A percentile compares a stretch with the other conserved stretches of the same genome.
These are phyloP conservation scores for Nemophila menziesii DNA, from an alignment of 257 asterid genomes.

Conservation along the genomic window DNA sequence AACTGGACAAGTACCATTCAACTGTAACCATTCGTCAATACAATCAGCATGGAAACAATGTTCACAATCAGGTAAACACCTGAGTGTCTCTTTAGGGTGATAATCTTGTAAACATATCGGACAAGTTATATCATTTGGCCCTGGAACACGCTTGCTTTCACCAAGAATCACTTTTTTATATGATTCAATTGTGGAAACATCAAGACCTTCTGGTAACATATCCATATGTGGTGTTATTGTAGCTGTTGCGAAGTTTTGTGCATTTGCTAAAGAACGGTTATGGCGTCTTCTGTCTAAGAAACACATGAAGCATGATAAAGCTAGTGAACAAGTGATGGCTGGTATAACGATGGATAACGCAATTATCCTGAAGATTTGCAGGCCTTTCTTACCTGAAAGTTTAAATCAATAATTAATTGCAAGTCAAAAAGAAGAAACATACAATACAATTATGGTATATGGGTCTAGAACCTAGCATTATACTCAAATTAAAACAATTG, in stretches of 20 bases:
- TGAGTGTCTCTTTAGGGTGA: slow-evolving; percentile 41
- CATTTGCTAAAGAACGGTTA: slow-evolving; percentile 1
- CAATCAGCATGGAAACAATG: slow-evolving; percentile 86
- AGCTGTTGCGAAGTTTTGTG: slow-evolving; percentile 10
- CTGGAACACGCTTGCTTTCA: slow-evolving; percentile 52
- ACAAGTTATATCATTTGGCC: slow-evolving; percentile 51
- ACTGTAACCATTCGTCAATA: slow-evolving; percentile 67
- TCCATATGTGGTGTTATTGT: slow-evolving; percentile 16
- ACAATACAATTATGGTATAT: too few relatives aligned
- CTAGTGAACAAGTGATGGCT: slow-evolving; percentile 13
- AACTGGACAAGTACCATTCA: slow-evolving; percentile 57
- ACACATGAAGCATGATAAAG: slow-evolving; percentile 15
- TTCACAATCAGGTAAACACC: slow-evolving; percentile 54
- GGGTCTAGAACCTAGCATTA: too few relatives aligned
- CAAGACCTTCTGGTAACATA: slow-evolving; percentile 30
- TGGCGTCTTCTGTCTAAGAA: slow-evolving; percentile 3
- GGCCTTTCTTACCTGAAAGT: slow-evolving; percentile 12
- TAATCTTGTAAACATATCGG: slow-evolving; percentile 72
- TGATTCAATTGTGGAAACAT: slow-evolving; percentile 51
- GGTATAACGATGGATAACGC: slow-evolving; percentile 25
- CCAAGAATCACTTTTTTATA: slow-evolving; percentile 53
- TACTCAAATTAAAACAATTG: too few relatives aligned
- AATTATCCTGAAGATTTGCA: slow-evolving; percentile 8
- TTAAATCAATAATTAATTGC: neutral
- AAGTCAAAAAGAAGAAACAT: too few relatives aligned